Evolutionary conservation across 1,284 basidiomycete genomes (phyloP), one percentile per base, ranked within the genome.

Genomic region (Tetrapyrgos nigripes): DNA sequence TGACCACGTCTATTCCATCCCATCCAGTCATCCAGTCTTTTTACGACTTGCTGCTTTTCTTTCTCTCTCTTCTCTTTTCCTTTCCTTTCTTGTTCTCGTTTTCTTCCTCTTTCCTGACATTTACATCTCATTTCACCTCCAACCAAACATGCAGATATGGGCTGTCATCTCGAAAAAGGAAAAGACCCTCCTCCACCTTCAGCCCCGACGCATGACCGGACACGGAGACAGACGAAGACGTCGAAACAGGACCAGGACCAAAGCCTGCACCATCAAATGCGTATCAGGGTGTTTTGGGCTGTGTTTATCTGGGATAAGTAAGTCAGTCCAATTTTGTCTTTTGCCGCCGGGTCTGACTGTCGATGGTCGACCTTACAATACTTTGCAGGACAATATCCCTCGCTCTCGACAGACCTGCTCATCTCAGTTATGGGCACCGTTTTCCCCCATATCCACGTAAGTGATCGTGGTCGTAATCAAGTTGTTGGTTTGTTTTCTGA

Each of bases 241-340:
- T n/a, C n/a, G n/a, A n/a, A n/a, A n/a, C n/a, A n/a, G n/a, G n/a
- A n/a, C n/a, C n/a, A n/a, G n/a, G n/a, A n/a, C n/a, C n/a, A n/a
- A n/a, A n/a, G n/a, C n/a, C n/a, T n/a, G n/a, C n/a, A n/a, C n/a
- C 33, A 50, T 27, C 53, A 59, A 24, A 62, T 59, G 53, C 33
- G 58, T n/a, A 37, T 57, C 4, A 31, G 55, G 31, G 23, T 62
- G 14, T 62, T 62, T 26, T 62, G 61, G 61, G 59, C 58, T 17
- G 37, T 55, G 11, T 62, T 60, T 44, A 55, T 55, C 13, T 62
- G 61, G 61, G 61, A 62, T 52, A 62, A 60, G 61, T 57, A 14
- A 29, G 57, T 47, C 17, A 21, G 21, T 9, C 9, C 27, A 8
- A 26, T 29, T 35, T 26, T 33, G 13, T 23, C 6, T 46, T 14